phyloP scores from a whole-genome alignment of 2,329 filamentous ascomycete genomes.

The Penicillium verrucosum region DNA sequence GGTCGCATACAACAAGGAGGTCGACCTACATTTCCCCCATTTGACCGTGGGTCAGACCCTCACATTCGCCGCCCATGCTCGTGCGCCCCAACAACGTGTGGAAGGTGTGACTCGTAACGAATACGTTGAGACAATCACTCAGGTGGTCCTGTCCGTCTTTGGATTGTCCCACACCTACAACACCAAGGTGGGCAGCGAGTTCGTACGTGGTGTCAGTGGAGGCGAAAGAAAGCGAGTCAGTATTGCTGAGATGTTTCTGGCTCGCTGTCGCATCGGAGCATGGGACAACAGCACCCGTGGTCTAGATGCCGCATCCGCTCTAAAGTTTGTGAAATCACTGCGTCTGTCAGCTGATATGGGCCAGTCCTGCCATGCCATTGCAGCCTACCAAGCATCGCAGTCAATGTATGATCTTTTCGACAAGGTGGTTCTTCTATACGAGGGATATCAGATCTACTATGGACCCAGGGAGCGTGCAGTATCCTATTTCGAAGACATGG shows the following conservation, averaged over 20 bases:
- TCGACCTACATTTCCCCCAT: constrained; percentile 57
- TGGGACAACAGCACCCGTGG: constrained; percentile 48
- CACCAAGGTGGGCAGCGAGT: constrained; percentile 49
- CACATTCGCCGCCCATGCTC: constrained; percentile 66
- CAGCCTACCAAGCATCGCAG: constrained; percentile 51
- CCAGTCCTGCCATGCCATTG: constrained; percentile 47
- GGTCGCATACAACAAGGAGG: constrained; percentile 9
- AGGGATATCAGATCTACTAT: constrained; percentile 72
- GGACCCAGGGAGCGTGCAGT: constrained; percentile 59
- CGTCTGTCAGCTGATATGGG: constrained; percentile 45
- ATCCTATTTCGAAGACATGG: constrained; percentile 63
- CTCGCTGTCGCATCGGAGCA: constrained; percentile 39
- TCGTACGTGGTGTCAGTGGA: constrained; percentile 57
- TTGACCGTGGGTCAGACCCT: constrained; percentile 67
- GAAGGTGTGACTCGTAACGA: constrained; percentile 27
- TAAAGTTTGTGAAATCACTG: constrained; percentile 52
- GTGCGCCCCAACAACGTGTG: constrained; percentile 35
- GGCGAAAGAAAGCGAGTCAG: constrained; percentile 58
- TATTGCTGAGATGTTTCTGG: constrained; percentile 51
- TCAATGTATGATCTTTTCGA: constrained; percentile 57
- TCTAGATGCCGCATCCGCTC: constrained; percentile 49
- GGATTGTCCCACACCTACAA: constrained; percentile 45
- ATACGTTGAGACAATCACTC: constrained; percentile 38
- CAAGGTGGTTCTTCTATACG: constrained; percentile 66
- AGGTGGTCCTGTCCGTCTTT: constrained; percentile 43